These are phyloP conservation scores for Aspergillus pseudotamarii DNA, from an alignment of 2,329 filamentous ascomycete species.

Conservation along the genomic window DNA sequence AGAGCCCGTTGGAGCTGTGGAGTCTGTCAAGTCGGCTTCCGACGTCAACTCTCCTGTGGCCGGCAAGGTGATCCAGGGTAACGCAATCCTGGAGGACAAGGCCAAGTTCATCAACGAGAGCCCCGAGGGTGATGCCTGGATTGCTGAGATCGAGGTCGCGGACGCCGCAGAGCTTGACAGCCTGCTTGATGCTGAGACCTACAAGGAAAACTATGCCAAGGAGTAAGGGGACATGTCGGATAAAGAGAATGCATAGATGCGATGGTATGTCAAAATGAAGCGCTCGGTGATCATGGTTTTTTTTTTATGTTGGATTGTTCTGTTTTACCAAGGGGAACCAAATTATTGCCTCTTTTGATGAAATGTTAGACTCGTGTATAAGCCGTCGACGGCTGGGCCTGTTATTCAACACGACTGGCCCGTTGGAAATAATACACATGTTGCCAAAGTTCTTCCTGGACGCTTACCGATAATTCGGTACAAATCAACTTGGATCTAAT, in stretches of 20 bases:
- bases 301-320: conserved; percentile 7
- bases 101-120: conserved; percentile 86
- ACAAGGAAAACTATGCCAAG: conserved; percentile 70
- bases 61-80: conserved; percentile 75
- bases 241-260: conserved; percentile 3
- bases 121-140: conserved; percentile 90
- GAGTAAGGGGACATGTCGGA: conserved; percentile 30
- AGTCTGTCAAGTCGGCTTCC: conserved; percentile 97
- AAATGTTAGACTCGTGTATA: conserved; percentile 21
- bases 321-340: conserved; percentile 13
- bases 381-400: conserved; percentile 20
- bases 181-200: conserved; percentile 77
- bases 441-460: background rate
- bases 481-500: background rate
- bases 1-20: conserved; percentile 89
- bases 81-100: conserved; percentile 77
- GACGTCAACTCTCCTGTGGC: conserved; percentile 90
- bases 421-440: conserved; percentile 9
- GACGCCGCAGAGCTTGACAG: conserved; percentile 71
- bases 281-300: conserved; percentile 6
- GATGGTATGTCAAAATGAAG: conserved; percentile 8
- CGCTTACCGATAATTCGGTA: background rate
- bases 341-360: conserved; percentile 10
- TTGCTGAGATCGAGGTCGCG: conserved; percentile 80
- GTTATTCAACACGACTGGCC: conserved; percentile 26